Percentiles rank a stretch among this genome's conserved stretches.
Evolutionary conservation across 495 filamentous ascomycete species (phyloP).

Genomic region (Hypoxylon lenormandii): DNA sequence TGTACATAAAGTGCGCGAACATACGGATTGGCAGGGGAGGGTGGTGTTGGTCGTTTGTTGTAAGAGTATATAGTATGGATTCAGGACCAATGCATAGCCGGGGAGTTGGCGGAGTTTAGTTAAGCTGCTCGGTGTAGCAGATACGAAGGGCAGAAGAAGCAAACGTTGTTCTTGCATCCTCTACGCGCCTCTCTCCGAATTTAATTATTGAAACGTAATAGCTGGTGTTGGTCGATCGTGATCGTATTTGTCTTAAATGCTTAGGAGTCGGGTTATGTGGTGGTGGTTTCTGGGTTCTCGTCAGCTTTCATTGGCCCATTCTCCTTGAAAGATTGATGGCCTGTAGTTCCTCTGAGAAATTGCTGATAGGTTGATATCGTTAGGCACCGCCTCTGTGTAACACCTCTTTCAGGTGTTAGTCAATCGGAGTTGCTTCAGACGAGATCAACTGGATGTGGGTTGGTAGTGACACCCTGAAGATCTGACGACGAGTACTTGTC

Average conservation of each 20-base stretch:
- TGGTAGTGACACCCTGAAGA: no score
- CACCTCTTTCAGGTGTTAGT: neutral
- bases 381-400: neutral
- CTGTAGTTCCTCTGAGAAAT: neutral
- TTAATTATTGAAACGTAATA: constrained; percentile 9
- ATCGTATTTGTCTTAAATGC: neutral
- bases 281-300: no score
- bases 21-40: constrained; percentile 5
- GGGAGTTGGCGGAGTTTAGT: constrained; percentile 29
- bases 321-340: neutral
- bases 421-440: no score
- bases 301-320: no score
- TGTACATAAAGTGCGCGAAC: constrained; percentile 39
- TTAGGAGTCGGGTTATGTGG: no score
- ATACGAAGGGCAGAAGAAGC: constrained; percentile 12
- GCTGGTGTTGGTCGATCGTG: constrained; percentile 11
- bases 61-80: constrained; percentile 34
- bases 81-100: constrained; percentile 42
- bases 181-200: neutral
- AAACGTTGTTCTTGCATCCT: constrained; percentile 14
- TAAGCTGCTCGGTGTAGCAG: constrained; percentile 7
- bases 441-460: no score
- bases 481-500: no score
- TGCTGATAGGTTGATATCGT: neutral
- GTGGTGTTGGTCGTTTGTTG: constrained; percentile 1